Evolutionary conservation across 2,329 filamentous ascomycete species (phyloP).

Genomic region (Penicillium sp.): DNA sequence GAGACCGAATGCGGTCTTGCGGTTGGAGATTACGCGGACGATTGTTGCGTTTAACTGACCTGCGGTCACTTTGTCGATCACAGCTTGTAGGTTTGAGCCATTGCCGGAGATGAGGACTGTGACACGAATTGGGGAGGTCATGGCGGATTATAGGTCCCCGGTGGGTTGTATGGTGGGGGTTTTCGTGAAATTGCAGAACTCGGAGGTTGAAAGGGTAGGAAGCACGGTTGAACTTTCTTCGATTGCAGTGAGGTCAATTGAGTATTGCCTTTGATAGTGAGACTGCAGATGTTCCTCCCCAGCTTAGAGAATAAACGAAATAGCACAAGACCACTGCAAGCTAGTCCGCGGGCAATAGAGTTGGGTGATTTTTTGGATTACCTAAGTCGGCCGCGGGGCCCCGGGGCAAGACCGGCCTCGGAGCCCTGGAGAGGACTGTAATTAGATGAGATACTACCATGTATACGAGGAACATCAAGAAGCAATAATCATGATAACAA

Average conservation of each 20-base stretch:
- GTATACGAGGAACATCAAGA: not conserved
- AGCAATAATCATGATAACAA: not conserved
- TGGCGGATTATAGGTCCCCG: slow-evolving; percentile 10
- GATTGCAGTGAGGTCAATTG: slow-evolving; percentile 5
- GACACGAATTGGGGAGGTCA: slow-evolving; percentile 42
- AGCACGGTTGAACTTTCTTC: not conserved
- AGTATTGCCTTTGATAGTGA: not conserved
- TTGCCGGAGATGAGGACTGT: slow-evolving; percentile 64
- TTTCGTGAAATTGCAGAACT: slow-evolving; percentile 2
- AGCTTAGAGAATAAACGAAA: not conserved
- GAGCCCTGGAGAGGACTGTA: not conserved
- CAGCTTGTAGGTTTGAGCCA: slow-evolving; percentile 70
- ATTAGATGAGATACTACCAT: not conserved
- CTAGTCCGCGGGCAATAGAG: not conserved
- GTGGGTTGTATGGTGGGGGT: not conserved
- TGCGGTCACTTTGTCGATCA: slow-evolving; percentile 54
- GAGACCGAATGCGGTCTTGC: slow-evolving; percentile 56
- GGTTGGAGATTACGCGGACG: slow-evolving; percentile 58
- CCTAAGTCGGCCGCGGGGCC: slow-evolving; percentile 6
- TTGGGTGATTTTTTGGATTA: slow-evolving; percentile 1
- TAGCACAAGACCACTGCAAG: not conserved
- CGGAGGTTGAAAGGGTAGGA: not conserved
- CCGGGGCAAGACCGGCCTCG: not conserved
- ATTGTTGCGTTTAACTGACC: slow-evolving; percentile 46
- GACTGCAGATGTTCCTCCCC: not conserved